Evolutionary conservation across 495 filamentous ascomycete species (phyloP), one percentile per base, ranked within the genome.

Genomic region (Podospora conica): DNA sequence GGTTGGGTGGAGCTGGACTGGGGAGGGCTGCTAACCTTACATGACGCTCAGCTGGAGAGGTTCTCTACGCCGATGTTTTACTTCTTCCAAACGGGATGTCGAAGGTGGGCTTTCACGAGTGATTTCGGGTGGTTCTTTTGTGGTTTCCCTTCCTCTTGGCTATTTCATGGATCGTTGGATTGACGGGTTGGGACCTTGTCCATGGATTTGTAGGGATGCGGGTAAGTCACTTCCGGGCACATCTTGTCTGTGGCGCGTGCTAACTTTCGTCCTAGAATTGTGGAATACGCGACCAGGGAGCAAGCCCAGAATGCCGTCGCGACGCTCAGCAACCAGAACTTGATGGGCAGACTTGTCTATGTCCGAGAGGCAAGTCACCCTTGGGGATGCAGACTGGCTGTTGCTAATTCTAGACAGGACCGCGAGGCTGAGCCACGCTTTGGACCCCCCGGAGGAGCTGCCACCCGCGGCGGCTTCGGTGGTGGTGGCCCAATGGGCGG

Each of bases 11-110:
- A 55, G 7, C 25, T 53, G 18, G 55, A 22, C 33, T 63, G 31
- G 22, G 24, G 53, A 48, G 40, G 40, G 40, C 6, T 48, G 64
- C 66, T 66, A 65, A 70, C 57, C 33, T 20, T 58, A 22, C 28
- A 63, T 62, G 12, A 15, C 18, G 63, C 73, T 74, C 79, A 98
- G 95, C 95, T 84, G 95, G 95, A 86, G 95, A 98, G 78, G 96
- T 98, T 81, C 88, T 98, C 83, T 98, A 96, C 82, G 95, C 95
- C 87, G 95, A 98, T 86, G 94, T 98, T 75, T 90, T 98, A 80
- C 86, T 96, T 80, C 93, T 98, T 92, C 96, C 96, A 77, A 98
- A 98, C 88, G 95, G 95, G 92, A 98, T 98, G 95, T 97, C 94
- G 91, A 98, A 98, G 96, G 95, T 97, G 92, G 92, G 92, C 91